Base-by-base conservation (phyloP, 345 rosid species). In the Leavenworthia alabamica region DNA sequence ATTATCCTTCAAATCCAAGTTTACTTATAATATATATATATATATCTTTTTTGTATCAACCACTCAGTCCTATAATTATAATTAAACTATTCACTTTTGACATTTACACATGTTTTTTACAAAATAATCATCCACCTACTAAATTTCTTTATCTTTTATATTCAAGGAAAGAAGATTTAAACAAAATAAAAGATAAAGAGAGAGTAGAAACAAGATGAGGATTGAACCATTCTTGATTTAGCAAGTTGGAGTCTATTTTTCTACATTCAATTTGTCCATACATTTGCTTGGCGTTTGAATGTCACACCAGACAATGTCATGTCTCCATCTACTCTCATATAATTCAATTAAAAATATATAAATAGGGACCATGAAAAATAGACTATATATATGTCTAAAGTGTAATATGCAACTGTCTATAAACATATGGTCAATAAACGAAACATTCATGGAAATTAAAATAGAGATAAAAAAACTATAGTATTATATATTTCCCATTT, bases 281-380 rank as follows among this genome's bases (percentile, higher is more conserved):
- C n/a, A 27, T 44, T 51, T 36, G 42, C 62, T 51, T 36, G 42
- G 56, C 16, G 48, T 52, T 60, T 52, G 55, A 55, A 69, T 61
- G 56, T 45, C 62, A 53, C 68, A 69, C 73, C 67, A 60, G 23
- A 27, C 61, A 33, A 35, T 36, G 73, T 54, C 62, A 53, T 46
- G 68, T 61, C 62, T 27, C 43, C 36, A 54, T 69, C 73, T 36
- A 61, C 62, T 53, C 53, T 69, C 67, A 17, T 44, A 27, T 69
- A 50, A 12, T 32, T 41, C 31, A 60, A 60, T 13, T n/a, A 9
- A 0, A 7, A 8, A 32, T 17, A n/a, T 24, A 53, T 36, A 15
- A 7, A 2, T n/a, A 24, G 46, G 73, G 67, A 69, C 62, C 67
- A 69, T 10, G 17, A 37, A 14, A 35, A 37, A 35, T 19, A 44